phyloP scores from a whole-genome alignment of 257 asterid species.

The Plantago major region DNA sequence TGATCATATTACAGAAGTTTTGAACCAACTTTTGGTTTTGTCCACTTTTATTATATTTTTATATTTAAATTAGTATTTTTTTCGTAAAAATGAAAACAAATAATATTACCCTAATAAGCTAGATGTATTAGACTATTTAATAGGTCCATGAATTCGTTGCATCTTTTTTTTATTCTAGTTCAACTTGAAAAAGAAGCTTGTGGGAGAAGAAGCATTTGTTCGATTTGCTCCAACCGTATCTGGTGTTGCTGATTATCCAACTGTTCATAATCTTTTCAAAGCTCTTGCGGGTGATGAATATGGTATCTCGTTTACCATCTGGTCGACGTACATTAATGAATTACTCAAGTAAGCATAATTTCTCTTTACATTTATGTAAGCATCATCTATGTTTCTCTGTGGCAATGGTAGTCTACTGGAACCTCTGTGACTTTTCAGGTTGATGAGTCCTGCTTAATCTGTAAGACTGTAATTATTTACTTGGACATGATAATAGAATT shows the following conservation, averaged over 20 bases:
- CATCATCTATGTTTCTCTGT: background rate
- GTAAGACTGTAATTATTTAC: background rate
- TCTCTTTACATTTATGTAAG: background rate
- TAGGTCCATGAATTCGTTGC: background rate
- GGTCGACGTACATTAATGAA: constrained; percentile 78
- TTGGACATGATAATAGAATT: background rate
- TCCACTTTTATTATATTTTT: no score
- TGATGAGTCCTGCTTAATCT: background rate
- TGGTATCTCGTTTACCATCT: constrained; percentile 66
- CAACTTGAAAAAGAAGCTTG: constrained; percentile 54
- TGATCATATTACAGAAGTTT: no score
- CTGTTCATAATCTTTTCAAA: constrained; percentile 83
- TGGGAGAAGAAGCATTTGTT: constrained; percentile 91
- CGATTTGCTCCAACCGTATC: constrained; percentile 95
- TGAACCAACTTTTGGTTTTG: no score
- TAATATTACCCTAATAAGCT: no score
- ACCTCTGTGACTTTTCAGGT: background rate
- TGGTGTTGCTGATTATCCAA: constrained; percentile 92
- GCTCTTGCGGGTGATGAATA: constrained; percentile 75
- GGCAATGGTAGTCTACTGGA: background rate
- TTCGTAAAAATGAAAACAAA: no score
- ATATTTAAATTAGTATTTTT: no score
- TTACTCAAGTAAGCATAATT: constrained; percentile 74
- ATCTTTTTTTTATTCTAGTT: constrained; percentile 13
- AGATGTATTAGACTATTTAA: background rate